Base-by-base conservation (phyloP, 2,329 filamentous ascomycete species). In the Blumeria graminis region DNA sequence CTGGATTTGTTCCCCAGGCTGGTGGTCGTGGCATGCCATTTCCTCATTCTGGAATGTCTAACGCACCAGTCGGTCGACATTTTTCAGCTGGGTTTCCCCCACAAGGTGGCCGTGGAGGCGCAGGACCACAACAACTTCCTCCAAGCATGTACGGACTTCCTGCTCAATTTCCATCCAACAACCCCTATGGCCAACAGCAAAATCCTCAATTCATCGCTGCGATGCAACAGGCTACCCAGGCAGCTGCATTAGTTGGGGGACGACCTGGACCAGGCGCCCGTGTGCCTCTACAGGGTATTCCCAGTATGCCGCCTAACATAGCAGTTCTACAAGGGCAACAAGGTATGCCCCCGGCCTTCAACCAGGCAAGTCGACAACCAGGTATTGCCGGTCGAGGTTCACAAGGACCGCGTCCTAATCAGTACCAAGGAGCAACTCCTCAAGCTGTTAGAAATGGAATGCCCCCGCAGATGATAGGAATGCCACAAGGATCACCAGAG, bases 141-240 rank as follows among this genome's bases (percentile, higher is more conserved):
- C 86, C 87, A 61, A 86, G 82, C 74, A 82, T 88, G 73, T 95
- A 93, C 71, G 80, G 78, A 62, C 76, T 92, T 66, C 82, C 84
- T 55, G 78, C 80, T 60, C 84, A 89, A 70, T 87, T 85, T 73
- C 86, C 86, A 65, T 83, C 83, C 59, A 81, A 80, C 62, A 80
- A 76, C 62, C 82, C 82, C 65, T 92, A 85, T 69, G 83, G 77
- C 66, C 84, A 90, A 72, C 83, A 85, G 64, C 80, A 84, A 66
- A 84, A 81, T 71, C 83, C 85, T 60, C 82, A 85, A 66, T 84
- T 81, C 71, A 77, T 92, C 69, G 82, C 81, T 65, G 86, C 89
- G 66, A 86, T 89, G 69, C 85, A 87, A 71, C 84, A 89, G 72
- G 79, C 78, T 58, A 55, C 52, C 8, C 76, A 78, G 65, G 78